Evolutionary conservation across 2,329 filamentous ascomycete species (phyloP).

Genomic region (Scedosporium boydii): DNA sequence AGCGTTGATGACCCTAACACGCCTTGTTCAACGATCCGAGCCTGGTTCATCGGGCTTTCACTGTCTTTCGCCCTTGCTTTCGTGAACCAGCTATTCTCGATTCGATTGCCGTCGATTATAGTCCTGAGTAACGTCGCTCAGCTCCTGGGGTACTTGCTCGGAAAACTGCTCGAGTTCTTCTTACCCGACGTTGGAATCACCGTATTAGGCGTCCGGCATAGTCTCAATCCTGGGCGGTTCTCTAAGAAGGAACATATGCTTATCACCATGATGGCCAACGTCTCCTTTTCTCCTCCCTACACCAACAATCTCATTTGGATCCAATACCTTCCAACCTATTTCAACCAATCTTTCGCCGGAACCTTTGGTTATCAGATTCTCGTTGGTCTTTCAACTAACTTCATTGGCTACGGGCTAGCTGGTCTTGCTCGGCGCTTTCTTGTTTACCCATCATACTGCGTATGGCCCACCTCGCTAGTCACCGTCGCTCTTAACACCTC

Average conservation of each 20-base stretch:
- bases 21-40: conserved; percentile 41
- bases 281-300: conserved; percentile 34
- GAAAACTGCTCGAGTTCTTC: conserved; percentile 31
- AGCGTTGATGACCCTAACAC: conserved; percentile 40
- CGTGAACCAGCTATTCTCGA: conserved; percentile 45
- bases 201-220: conserved; percentile 39
- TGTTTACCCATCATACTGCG: conserved; percentile 39
- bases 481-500: conserved; percentile 40
- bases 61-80: conserved; percentile 36
- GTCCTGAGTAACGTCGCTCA: conserved; percentile 44
- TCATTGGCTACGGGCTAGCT: conserved; percentile 46
- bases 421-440: conserved; percentile 39
- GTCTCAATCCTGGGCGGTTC: conserved; percentile 41
- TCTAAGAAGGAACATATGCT: conserved; percentile 48
- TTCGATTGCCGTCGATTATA: conserved; percentile 40
- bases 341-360: conserved; percentile 39
- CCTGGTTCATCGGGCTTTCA: conserved; percentile 38
- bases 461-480: conserved; percentile 44
- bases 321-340: conserved; percentile 37
- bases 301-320: conserved; percentile 41
- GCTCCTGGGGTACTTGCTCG: conserved; percentile 40
- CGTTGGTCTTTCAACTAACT: conserved; percentile 40
- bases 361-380: conserved; percentile 40
- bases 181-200: conserved; percentile 36
- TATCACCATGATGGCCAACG: conserved; percentile 47